phyloP scores from a whole-genome alignment of 352 stramenopile genomes.

The Phytophthora nicotianae region DNA sequence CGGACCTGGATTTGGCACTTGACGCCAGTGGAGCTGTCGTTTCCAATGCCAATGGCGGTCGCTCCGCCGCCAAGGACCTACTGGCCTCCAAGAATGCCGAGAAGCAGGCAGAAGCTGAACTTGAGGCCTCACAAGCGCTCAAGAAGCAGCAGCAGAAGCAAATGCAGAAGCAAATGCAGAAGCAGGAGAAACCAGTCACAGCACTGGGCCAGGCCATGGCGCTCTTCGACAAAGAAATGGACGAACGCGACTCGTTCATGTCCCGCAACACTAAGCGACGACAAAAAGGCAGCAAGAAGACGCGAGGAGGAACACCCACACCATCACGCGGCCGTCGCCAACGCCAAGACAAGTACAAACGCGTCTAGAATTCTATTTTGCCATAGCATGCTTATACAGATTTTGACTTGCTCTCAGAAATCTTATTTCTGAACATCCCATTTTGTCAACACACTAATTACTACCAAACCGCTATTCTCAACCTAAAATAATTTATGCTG shows the following conservation, averaged over 20 bases:
- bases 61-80: constrained; percentile 57
- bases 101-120: constrained; percentile 44
- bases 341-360: constrained; percentile 69
- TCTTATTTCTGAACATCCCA: too few relatives aligned
- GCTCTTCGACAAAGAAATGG: constrained; percentile 61
- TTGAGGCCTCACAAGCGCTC: constrained; percentile 25
- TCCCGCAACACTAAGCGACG: constrained; percentile 52
- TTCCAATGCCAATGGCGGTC: neutral
- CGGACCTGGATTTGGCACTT: constrained; percentile 54
- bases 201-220: constrained; percentile 67
- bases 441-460: too few relatives aligned
- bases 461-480: too few relatives aligned
- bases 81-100: constrained; percentile 57
- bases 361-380: constrained; percentile 28
- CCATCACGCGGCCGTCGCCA: constrained; percentile 52
- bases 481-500: too few relatives aligned
- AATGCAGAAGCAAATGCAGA: constrained; percentile 27
- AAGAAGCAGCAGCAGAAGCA: constrained; percentile 42
- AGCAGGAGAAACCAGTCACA: constrained; percentile 41
- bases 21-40: constrained; percentile 34
- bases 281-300: constrained; percentile 52
- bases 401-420: constrained; percentile 14
- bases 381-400: constrained; percentile 3
- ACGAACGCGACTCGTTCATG: constrained; percentile 34
- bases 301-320: constrained; percentile 28